Evolutionary conservation across 768 basidiomycete species (phyloP).

Genomic region (Pholiota conissans): DNA sequence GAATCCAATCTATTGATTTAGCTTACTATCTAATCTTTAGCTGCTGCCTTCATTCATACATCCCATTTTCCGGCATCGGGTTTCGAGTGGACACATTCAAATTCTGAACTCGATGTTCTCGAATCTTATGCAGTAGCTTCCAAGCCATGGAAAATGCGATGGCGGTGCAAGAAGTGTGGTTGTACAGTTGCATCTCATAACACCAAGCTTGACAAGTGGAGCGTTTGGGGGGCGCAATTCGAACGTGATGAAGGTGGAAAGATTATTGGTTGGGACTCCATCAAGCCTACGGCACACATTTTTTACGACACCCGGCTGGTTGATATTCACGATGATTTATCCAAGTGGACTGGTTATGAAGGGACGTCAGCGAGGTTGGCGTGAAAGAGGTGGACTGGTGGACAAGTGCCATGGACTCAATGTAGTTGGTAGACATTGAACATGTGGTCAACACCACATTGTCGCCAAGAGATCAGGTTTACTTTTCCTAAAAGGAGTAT

Average conservation of each 20-base stretch:
- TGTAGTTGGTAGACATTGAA: no score
- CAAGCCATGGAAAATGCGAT: slow-evolving; percentile 63
- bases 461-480: slow-evolving; percentile 7
- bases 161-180: slow-evolving; percentile 65
- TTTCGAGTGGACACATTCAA: slow-evolving; percentile 55
- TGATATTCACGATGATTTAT: slow-evolving; percentile 53
- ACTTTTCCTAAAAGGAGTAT: slow-evolving; percentile 16
- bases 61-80: slow-evolving; percentile 51
- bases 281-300: slow-evolving; percentile 65
- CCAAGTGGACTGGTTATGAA: slow-evolving; percentile 71
- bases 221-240: slow-evolving; percentile 59
- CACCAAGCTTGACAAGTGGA: slow-evolving; percentile 44
- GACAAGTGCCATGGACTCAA: no score
- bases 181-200: slow-evolving; percentile 53
- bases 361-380: slow-evolving; percentile 36
- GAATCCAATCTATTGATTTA: neutral
- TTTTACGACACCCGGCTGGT: slow-evolving; percentile 67
- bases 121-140: slow-evolving; percentile 47
- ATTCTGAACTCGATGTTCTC: slow-evolving; percentile 32
- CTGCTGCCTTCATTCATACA: slow-evolving; percentile 62
- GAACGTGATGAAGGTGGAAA: slow-evolving; percentile 51
- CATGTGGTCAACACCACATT: neutral
- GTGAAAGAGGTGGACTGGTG: slow-evolving; percentile 2
- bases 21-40: slow-evolving; percentile 27
- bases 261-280: slow-evolving; percentile 50